Conservation (phyloP, 1,284 basidiomycete genomes). For the Naganishia sp. region DNA sequence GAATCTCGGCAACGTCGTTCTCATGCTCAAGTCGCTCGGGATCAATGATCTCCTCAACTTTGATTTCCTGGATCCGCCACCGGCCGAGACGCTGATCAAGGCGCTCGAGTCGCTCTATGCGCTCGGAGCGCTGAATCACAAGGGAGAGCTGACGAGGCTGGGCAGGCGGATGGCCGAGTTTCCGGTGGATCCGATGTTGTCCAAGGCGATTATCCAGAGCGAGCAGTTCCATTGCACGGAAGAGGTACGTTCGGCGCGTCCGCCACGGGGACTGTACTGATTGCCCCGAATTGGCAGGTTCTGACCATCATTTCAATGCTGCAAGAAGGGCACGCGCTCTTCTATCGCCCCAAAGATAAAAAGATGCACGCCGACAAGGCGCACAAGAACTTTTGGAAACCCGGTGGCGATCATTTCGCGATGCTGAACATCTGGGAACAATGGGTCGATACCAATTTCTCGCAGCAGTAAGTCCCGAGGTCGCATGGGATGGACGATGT, state of each 20-base stretch:
- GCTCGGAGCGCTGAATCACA: conserved; percentile 91
- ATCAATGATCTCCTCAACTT: conserved; percentile 66
- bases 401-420: conserved; percentile 98
- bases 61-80: conserved; percentile 67
- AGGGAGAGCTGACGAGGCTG: conserved; percentile 92
- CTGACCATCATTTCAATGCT: conserved; percentile 98
- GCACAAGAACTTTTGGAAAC: conserved; percentile 89
- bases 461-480: conserved; percentile 65
- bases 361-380: conserved; percentile 94
- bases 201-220: conserved; percentile 92
- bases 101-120: conserved; percentile 93
- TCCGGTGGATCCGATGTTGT: conserved; percentile 96
- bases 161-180: conserved; percentile 98
- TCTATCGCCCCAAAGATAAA: conserved; percentile 98
- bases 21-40: conserved; percentile 64
- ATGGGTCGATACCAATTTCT: conserved; percentile 96
- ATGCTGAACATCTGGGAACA: conserved; percentile 97
- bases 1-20: conserved; percentile 57
- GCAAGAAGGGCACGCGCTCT: conserved; percentile 88
- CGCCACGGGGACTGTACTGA: no score
- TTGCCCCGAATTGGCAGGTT: conserved; percentile 58
- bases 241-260: conserved; percentile 63
- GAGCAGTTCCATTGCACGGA: conserved; percentile 95
- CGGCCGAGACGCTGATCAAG: conserved; percentile 96
- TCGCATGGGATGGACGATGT: background rate